Evolutionary conservation across 192 early-diverging fungal species (phyloP).

Genomic region (Umbelopsis ramanniana): DNA sequence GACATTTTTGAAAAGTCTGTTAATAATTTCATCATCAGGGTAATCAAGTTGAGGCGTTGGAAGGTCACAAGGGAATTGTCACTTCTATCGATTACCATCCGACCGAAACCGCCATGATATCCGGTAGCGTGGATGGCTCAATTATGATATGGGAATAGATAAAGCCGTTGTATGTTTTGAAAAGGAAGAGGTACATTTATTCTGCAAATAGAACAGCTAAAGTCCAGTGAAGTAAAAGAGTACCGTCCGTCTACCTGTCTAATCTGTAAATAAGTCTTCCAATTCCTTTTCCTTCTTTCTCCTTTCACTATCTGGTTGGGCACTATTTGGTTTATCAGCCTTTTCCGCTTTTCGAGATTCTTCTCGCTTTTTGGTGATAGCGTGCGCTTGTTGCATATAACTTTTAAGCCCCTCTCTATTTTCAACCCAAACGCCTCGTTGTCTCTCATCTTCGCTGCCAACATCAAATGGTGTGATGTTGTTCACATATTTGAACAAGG

Average conservation of each 20-base stretch:
- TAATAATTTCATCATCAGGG: not conserved
- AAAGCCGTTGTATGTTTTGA: not conserved
- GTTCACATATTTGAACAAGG: conserved; percentile 25
- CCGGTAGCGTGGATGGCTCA: conserved; percentile 69
- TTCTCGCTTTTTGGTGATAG: not conserved
- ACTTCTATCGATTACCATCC: conserved; percentile 76
- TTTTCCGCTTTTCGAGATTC: not conserved
- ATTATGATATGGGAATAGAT: conserved; percentile 63
- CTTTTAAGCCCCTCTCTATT: not conserved
- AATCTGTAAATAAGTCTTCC: conserved; percentile 12
- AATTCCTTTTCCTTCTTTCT: conserved; percentile 20
- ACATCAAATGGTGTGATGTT: conserved; percentile 19
- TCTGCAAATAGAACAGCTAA: too few relatives aligned
- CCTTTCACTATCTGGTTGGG: not conserved
- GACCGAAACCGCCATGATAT: conserved; percentile 58
- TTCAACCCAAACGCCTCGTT: conserved; percentile 25
- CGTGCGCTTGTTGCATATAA: not conserved
- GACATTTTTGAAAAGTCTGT: too few relatives aligned
- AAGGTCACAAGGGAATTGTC: conserved; percentile 65
- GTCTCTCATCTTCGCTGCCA: conserved; percentile 16
- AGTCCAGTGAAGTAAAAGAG: too few relatives aligned
- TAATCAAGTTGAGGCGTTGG: not conserved
- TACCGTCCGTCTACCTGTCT: not conserved
- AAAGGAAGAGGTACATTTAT: not conserved
- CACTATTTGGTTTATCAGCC: not conserved